A percentile compares a stretch with the other conserved stretches of the same genome.
phyloP scores from a whole-genome alignment of 1,284 basidiomycete species.

The Malassezia equina region DNA sequence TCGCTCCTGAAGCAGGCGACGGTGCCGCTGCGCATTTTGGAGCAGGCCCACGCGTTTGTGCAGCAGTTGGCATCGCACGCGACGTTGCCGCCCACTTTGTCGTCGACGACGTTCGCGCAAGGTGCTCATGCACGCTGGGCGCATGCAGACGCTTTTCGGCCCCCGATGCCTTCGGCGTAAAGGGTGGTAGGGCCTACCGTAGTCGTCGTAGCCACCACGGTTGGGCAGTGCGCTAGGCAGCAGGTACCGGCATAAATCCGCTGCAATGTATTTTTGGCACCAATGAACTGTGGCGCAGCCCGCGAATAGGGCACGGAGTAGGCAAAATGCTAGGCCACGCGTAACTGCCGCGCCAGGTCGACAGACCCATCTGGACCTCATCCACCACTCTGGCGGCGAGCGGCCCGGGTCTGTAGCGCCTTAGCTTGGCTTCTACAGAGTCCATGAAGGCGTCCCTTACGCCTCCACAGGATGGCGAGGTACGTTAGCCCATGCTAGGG shows the following conservation, averaged over 20 bases:
- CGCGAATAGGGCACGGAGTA: neutral
- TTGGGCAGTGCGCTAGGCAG: neutral
- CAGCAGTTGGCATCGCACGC: neutral
- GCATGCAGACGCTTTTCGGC: constrained; percentile 48
- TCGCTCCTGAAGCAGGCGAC: neutral
- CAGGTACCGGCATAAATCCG: neutral
- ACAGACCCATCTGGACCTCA: neutral
- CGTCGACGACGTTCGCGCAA: constrained; percentile 33
- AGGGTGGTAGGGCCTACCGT: no score
- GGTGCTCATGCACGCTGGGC: constrained; percentile 41
- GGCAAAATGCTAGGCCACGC: neutral
- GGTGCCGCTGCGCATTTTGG: neutral
- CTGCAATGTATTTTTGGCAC: neutral
- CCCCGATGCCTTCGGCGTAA: neutral
- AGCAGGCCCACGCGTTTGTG: constrained; percentile 1
- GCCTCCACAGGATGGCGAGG: constrained; percentile 3
- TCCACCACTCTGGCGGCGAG: neutral
- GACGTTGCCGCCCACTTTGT: constrained; percentile 18
- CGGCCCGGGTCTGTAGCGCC: neutral
- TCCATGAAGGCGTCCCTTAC: neutral
- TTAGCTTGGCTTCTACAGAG: neutral
- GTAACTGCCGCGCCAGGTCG: neutral
- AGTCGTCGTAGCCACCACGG: neutral
- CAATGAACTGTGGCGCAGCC: neutral
- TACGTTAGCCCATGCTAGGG: neutral